Percentiles rank a stretch among this genome's conserved stretches.
These are phyloP conservation scores for Thielaviopsis ethacetica DNA, from an alignment of 2,329 filamentous ascomycete genomes.

Conservation along the genomic window DNA sequence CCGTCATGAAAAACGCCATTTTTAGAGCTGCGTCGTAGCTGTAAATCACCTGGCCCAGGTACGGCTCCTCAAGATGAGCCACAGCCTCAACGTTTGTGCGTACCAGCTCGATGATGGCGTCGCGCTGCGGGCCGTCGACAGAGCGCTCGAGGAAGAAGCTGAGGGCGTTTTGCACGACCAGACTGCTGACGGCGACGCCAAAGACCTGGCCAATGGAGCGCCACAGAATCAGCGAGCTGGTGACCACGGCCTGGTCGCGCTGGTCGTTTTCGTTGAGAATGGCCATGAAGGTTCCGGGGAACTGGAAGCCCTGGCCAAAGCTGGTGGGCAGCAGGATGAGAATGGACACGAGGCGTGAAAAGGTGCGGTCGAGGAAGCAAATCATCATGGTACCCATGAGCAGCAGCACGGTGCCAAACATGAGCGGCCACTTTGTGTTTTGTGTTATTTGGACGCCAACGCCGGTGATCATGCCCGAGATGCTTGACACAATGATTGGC, in stretches of 20 bases:
- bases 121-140: conserved; percentile 43
- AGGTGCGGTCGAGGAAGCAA: conserved; percentile 30
- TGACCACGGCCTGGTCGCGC: conserved; percentile 49
- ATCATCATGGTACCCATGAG: conserved; percentile 35
- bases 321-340: conserved; percentile 38
- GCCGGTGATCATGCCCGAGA: conserved; percentile 39
- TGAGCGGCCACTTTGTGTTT: conserved; percentile 41
- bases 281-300: conserved; percentile 47
- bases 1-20: conserved; percentile 28
- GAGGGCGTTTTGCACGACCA: conserved; percentile 58
- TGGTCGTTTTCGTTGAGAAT: conserved; percentile 43
- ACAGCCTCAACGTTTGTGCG: conserved; percentile 39
- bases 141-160: conserved; percentile 38
- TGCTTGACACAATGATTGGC: conserved; percentile 39
- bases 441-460: conserved; percentile 45
- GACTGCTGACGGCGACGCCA: conserved; percentile 54
- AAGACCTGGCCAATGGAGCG: conserved; percentile 55
- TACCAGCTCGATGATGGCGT: conserved; percentile 34
- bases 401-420: conserved; percentile 31
- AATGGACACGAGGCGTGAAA: conserved; percentile 37
- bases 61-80: conserved; percentile 25
- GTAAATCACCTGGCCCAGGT: conserved; percentile 36
- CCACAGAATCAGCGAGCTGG: conserved; percentile 55
- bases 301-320: conserved; percentile 46
- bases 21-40: conserved; percentile 37